phyloP scores from a whole-genome alignment of 345 rosid genomes.

The Citrus mangshanensis region DNA sequence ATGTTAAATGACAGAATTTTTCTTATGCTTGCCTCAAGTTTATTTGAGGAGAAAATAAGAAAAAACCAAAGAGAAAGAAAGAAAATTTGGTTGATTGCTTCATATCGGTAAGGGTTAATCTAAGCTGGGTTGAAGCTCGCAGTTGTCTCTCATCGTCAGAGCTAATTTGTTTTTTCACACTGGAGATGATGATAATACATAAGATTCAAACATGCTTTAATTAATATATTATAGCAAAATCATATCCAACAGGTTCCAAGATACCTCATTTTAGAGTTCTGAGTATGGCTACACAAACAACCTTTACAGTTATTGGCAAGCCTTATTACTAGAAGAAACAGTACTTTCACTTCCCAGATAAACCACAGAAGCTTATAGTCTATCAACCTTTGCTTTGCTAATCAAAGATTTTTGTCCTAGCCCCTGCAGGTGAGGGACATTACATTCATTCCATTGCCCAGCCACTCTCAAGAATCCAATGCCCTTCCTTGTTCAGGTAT shows the following conservation, averaged over 20 bases:
- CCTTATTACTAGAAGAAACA: background rate
- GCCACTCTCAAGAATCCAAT: slow-evolving; percentile 1
- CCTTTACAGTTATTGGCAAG: background rate
- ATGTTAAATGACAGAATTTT: too few species aligned
- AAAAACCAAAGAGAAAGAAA: too few species aligned
- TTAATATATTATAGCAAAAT: background rate
- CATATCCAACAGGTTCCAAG: background rate
- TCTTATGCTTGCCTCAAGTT: too few species aligned
- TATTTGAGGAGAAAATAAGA: background rate
- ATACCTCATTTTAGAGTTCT: slow-evolving; percentile 2
- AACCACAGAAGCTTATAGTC: background rate
- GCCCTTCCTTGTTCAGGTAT: background rate
- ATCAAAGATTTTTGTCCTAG: background rate
- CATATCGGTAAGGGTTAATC: too few species aligned
- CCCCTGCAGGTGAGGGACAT: background rate
- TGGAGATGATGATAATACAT: too few species aligned
- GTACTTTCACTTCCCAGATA: background rate
- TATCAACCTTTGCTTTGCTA: background rate
- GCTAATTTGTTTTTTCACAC: too few species aligned
- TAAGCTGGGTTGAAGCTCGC: too few species aligned
- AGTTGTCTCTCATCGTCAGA: too few species aligned
- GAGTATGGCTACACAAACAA: background rate
- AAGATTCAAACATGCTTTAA: background rate
- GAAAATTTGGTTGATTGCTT: too few species aligned
- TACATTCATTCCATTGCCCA: background rate